phyloP scores from a whole-genome alignment of 2,329 filamentous ascomycete species.

The Biscogniauxia sp. region DNA sequence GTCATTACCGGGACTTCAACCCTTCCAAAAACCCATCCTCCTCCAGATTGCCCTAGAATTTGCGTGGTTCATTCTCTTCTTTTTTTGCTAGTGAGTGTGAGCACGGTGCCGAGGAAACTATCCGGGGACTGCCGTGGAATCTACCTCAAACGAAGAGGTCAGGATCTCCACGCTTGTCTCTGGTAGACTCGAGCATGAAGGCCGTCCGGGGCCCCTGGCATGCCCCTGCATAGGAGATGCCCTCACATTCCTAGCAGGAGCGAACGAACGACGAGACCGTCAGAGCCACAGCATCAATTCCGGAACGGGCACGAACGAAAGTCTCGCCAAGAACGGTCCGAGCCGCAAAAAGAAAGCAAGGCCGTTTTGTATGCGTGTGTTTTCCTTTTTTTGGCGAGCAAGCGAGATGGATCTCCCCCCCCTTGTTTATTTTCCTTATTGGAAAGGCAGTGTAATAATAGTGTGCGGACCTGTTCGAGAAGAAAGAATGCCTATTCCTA shows the following conservation, averaged over 20 bases:
- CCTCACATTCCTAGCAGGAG: neutral
- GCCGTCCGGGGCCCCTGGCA: neutral
- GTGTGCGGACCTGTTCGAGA: neutral
- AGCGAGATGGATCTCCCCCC: neutral
- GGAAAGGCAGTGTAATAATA: conserved; percentile 6
- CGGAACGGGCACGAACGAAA: neutral
- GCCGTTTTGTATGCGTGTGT: no score
- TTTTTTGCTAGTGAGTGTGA: neutral
- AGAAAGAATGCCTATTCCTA: conserved; percentile 1
- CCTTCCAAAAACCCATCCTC: neutral
- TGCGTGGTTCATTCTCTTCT: neutral
- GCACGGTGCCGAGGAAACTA: neutral
- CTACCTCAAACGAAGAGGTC: neutral
- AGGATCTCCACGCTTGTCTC: neutral
- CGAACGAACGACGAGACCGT: neutral
- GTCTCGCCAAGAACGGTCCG: neutral
- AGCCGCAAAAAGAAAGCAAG: neutral
- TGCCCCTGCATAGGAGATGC: neutral
- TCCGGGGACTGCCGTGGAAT: neutral
- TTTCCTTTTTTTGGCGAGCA: neutral
- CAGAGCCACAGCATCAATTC: neutral
- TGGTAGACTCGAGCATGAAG: neutral
- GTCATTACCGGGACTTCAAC: conserved; percentile 6
- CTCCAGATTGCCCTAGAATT: neutral
- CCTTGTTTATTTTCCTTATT: conserved; percentile 1